A percentile compares a stretch with the other conserved stretches of the same genome.
These are phyloP conservation scores for Penicillium italicum DNA, from an alignment of 2,329 filamentous ascomycete species.

Conservation along the genomic window DNA sequence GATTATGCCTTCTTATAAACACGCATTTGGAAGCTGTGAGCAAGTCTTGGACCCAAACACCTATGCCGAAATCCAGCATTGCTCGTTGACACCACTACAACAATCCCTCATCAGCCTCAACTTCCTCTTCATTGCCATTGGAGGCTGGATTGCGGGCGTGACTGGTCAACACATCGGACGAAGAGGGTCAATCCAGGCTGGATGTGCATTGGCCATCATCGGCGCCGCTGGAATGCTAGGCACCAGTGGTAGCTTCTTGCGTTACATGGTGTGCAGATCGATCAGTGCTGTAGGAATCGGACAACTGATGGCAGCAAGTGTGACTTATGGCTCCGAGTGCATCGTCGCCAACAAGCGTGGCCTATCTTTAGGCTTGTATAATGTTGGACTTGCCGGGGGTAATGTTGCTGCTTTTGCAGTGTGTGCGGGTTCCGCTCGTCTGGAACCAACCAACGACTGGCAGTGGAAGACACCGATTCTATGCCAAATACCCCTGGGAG, in stretches of 20 bases:
- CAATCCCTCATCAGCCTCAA: constrained; percentile 29
- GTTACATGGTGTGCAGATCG: constrained; percentile 28
- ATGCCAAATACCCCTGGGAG: constrained; percentile 28
- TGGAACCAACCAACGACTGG: constrained; percentile 25
- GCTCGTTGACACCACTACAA: constrained; percentile 24
- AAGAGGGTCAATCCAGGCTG: constrained; percentile 23
- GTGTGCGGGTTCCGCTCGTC: constrained; percentile 24
- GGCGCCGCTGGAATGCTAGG: constrained; percentile 29
- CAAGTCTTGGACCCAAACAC: constrained; percentile 14
- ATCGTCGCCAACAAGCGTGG: constrained; percentile 25
- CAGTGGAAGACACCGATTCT: constrained; percentile 32
- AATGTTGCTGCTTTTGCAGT: constrained; percentile 28
- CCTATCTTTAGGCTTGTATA: constrained; percentile 23
- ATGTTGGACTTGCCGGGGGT: constrained; percentile 26
- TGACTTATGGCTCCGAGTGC: constrained; percentile 26
- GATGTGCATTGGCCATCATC: constrained; percentile 22
- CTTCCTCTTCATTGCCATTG: constrained; percentile 27
- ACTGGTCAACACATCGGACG: constrained; percentile 21
- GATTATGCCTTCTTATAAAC: constrained; percentile 26
- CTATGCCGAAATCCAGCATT: constrained; percentile 10
- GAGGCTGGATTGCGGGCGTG: constrained; percentile 21
- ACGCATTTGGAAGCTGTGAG: constrained; percentile 23
- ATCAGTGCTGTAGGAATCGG: constrained; percentile 26
- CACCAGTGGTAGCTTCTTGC: constrained; percentile 21
- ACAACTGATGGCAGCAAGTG: constrained; percentile 17